Base-by-base conservation (phyloP, 495 filamentous ascomycete species). In the Bathelium albidoporum region DNA sequence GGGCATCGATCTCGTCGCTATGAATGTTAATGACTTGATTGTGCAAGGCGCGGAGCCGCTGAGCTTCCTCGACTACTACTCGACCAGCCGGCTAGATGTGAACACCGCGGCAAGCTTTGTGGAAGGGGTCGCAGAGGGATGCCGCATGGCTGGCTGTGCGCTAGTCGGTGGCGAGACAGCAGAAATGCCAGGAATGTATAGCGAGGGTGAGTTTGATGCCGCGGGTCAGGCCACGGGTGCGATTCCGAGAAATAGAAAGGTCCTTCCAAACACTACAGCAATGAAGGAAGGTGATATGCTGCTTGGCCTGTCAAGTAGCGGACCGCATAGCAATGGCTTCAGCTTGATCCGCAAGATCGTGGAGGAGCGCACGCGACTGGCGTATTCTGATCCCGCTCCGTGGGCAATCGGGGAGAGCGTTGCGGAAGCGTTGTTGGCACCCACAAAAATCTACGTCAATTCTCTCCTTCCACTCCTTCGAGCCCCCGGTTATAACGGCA, bases 21-120 rank as follows among this genome's bases (percentile, higher is more conserved):
- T 97, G 95, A 95, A 95, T 73, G 94, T 96, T 71, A 97, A 98
- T 75, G 94, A 97, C 75, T 81, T 97, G 0, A 86, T 97, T 52
- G 94, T 96, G 16, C 91, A 97, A 75, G 94, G 94, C 59, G 94
- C 94, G 0, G 87, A 93, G 72, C 89, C 94, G 11, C 80, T 96
- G 70, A 90, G 90, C 78, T 97, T 98, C 82, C 85, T 96, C 59
- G 94, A 97, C 79, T 95, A 90, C 81, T 96, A 91, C 80, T 91
- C 89, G 53, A 96, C 90, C 78, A 86, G 87, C 71, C 87, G 86
- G 72, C 83, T 97, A 26, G 84, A 94, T 66, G 85, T 90, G 2
- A 75, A 83, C 34, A 81, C 82, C n/a, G 91, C 90, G 1, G 82
- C 86, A 3, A 80, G 81, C 18, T 96, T 98, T 71, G 87, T 97